Percentiles rank a stretch among this genome's conserved stretches.
Evolutionary conservation across 2,329 filamentous ascomycete genomes (phyloP).

Genomic region (Stachybotrys elegans): DNA sequence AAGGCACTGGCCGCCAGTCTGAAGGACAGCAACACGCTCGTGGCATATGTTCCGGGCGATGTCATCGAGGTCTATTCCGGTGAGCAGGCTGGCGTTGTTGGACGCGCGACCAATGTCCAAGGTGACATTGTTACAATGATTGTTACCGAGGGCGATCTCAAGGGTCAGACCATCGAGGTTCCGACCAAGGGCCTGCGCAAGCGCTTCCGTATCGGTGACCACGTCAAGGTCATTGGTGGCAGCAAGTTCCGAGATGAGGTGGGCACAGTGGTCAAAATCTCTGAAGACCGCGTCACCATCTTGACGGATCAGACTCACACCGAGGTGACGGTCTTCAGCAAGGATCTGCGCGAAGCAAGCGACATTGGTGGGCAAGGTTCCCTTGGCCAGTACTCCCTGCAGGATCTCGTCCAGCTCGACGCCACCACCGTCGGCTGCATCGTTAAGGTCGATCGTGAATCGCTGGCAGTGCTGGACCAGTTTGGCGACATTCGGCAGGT

Average conservation of each 20-base stretch:
- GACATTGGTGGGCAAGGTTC: conserved; percentile 83
- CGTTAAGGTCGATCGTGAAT: conserved; percentile 92
- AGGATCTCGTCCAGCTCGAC: conserved; percentile 92
- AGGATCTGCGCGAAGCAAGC: conserved; percentile 87
- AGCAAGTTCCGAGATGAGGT: conserved; percentile 93
- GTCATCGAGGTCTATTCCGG: conserved; percentile 95
- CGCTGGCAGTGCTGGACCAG: conserved; percentile 84
- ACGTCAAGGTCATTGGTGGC: conserved; percentile 97
- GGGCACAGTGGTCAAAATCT: conserved; percentile 93
- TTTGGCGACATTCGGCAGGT: conserved; percentile 77
- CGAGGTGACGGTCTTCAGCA: conserved; percentile 97
- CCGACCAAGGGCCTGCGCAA: conserved; percentile 90
- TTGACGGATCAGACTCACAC: conserved; percentile 88
- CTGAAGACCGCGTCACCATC: conserved; percentile 86
- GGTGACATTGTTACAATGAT: conserved; percentile 88
- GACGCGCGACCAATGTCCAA: conserved; percentile 79
- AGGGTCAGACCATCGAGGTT: conserved; percentile 83
- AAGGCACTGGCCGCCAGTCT: conserved; percentile 85
- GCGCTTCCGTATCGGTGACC: conserved; percentile 86
- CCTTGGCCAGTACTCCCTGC: conserved; percentile 84
- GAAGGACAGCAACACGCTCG: conserved; percentile 75
- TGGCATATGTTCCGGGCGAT: conserved; percentile 86
- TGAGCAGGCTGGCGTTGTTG: conserved; percentile 87
- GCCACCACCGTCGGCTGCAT: conserved; percentile 88
- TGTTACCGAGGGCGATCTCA: conserved; percentile 77